Evolutionary conservation across 2,329 filamentous ascomycete genomes (phyloP).

Genomic region (Fonsecaea monophora): DNA sequence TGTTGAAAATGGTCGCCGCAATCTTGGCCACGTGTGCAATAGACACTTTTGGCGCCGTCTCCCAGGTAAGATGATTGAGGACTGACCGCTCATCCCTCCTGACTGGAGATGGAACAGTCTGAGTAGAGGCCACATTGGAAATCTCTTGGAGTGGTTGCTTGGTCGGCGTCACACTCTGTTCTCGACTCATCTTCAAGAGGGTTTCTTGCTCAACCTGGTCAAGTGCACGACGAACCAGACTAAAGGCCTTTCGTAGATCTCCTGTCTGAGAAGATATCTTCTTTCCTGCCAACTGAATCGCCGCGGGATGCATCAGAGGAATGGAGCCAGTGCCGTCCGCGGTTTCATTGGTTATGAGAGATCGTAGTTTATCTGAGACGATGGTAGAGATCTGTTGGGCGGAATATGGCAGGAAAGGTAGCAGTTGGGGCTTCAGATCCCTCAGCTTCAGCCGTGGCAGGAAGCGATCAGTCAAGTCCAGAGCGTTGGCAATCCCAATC

Average conservation of each 20-base stretch:
- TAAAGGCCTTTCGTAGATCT: slow-evolving; percentile 92
- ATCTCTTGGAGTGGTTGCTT: slow-evolving; percentile 83
- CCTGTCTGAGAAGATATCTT: slow-evolving; percentile 95
- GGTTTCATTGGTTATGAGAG: slow-evolving; percentile 67
- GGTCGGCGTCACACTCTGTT: slow-evolving; percentile 67
- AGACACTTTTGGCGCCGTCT: slow-evolving; percentile 84
- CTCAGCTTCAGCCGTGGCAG: slow-evolving; percentile 90
- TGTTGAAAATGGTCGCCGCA: slow-evolving; percentile 86
- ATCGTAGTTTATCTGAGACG: slow-evolving; percentile 81
- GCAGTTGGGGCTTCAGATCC: slow-evolving; percentile 85
- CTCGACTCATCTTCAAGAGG: slow-evolving; percentile 66
- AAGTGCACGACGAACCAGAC: slow-evolving; percentile 87
- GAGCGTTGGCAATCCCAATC: slow-evolving; percentile 92
- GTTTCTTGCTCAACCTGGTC: slow-evolving; percentile 89
- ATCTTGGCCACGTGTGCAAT: slow-evolving; percentile 92
- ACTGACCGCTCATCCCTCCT: slow-evolving; percentile 49
- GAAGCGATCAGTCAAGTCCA: slow-evolving; percentile 94
- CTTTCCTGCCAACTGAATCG: slow-evolving; percentile 90
- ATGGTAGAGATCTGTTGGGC: slow-evolving; percentile 86
- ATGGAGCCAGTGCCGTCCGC: slow-evolving; percentile 64
- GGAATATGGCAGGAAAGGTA: slow-evolving; percentile 92
- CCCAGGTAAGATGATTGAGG: slow-evolving; percentile 69
- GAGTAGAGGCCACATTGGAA: slow-evolving; percentile 59
- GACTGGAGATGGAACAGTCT: slow-evolving; percentile 56
- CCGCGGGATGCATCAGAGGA: slow-evolving; percentile 91